A percentile compares a stretch with the other conserved stretches of the same genome.
These are phyloP conservation scores for Trichoderma atroviride DNA, from an alignment of 2,329 filamentous ascomycete species.

Conservation along the genomic window DNA sequence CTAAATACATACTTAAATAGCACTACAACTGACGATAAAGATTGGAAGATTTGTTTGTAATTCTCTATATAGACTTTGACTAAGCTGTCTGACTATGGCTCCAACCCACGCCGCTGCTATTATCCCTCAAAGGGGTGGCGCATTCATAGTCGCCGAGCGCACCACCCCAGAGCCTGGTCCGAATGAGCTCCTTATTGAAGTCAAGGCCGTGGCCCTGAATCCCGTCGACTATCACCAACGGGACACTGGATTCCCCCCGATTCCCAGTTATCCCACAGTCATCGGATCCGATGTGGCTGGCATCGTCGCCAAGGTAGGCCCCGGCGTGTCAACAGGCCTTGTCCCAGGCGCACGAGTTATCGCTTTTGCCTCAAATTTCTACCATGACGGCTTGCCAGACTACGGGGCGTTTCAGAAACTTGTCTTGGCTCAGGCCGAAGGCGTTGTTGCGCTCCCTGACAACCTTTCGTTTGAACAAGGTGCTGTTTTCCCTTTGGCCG, in stretches of 20 bases:
- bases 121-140: neutral
- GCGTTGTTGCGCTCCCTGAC: neutral
- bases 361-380: neutral
- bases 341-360: neutral
- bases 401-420: neutral
- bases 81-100: neutral
- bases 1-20: neutral
- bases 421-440: neutral
- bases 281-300: neutral
- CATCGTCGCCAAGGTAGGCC: neutral
- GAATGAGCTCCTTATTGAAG: neutral
- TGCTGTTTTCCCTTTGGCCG: neutral
- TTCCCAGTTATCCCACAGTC: neutral
- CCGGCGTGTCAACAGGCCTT: neutral
- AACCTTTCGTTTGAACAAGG: neutral
- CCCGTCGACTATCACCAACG: neutral
- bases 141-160: neutral
- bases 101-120: neutral
- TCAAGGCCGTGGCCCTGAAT: neutral
- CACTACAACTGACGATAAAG: neutral
- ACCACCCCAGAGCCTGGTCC: neutral
- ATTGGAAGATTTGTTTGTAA: neutral
- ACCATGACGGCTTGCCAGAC: neutral
- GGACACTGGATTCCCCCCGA: neutral
- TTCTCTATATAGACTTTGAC: neutral